These are phyloP conservation scores for Salvia rosmarinus DNA, from an alignment of 257 asterid species.

Conservation along the genomic window DNA sequence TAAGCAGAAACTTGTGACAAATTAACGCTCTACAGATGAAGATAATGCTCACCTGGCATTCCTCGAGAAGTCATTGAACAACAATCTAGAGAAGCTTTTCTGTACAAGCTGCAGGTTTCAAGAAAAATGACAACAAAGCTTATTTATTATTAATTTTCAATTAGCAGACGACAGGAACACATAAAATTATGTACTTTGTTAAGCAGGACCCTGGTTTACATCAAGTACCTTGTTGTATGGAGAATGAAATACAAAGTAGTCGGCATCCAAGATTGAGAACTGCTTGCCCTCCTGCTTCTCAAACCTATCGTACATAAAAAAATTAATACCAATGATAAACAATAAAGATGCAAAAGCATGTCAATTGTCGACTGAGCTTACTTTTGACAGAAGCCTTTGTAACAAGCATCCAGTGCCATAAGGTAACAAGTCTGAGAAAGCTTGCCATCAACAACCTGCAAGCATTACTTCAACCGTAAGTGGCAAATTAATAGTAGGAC, in stretches of 20 bases:
- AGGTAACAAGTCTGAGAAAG: slow-evolving; percentile 98
- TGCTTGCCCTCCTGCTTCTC: slow-evolving; percentile 83
- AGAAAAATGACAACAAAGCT: slow-evolving; percentile 14
- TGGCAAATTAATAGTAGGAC: no score
- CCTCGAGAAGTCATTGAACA: slow-evolving; percentile 72
- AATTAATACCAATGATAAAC: slow-evolving; percentile 30
- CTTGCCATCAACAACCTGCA: slow-evolving; percentile 97
- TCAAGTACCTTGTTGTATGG: slow-evolving; percentile 93
- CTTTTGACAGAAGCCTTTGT: slow-evolving; percentile 80
- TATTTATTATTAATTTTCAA: no score
- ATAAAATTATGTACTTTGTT: background rate
- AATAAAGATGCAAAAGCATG: slow-evolving; percentile 9
- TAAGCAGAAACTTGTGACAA: slow-evolving; percentile 21
- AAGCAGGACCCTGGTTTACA: slow-evolving; percentile 13
- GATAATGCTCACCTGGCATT: slow-evolving; percentile 67
- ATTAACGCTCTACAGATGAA: background rate
- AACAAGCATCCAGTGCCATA: slow-evolving; percentile 97
- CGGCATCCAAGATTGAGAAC: slow-evolving; percentile 79
- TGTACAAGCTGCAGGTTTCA: slow-evolving; percentile 87
- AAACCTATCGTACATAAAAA: slow-evolving; percentile 48
- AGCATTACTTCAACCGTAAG: slow-evolving; percentile 31
- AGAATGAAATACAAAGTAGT: slow-evolving; percentile 89
- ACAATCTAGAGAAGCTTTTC: slow-evolving; percentile 89
- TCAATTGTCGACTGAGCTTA: slow-evolving; percentile 36
- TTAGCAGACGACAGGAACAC: background rate